A percentile compares a stretch with the other conserved stretches of the same genome.
Evolutionary conservation across 2,329 filamentous ascomycete species (phyloP).

Genomic region (Colletotrichum musicola): DNA sequence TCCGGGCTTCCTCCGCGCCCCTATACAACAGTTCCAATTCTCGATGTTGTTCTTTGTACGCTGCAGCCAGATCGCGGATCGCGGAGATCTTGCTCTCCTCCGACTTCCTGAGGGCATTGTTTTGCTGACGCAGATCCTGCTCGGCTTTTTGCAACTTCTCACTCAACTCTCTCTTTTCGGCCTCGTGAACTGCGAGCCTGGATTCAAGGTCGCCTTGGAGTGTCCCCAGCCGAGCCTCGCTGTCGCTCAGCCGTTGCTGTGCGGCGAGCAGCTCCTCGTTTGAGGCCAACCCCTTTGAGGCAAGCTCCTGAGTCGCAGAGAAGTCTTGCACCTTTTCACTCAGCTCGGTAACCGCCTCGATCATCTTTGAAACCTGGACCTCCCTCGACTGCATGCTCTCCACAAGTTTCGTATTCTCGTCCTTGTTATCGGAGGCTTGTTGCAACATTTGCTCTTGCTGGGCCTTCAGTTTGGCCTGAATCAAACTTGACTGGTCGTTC

Average conservation of each 20-base stretch:
- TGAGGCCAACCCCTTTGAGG: not conserved
- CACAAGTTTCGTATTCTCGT: conserved; percentile 16
- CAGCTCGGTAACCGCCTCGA: conserved; percentile 7
- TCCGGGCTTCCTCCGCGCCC: not conserved
- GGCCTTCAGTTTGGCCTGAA: not conserved
- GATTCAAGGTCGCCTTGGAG: not conserved
- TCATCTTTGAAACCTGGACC: not conserved
- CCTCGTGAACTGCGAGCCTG: conserved; percentile 2
- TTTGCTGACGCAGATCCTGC: not conserved
- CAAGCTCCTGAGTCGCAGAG: not conserved
- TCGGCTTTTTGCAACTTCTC: conserved; percentile 6
- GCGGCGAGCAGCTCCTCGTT: not conserved
- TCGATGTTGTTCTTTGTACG: not conserved
- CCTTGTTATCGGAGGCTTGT: conserved; percentile 31
- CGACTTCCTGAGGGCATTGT: not conserved
- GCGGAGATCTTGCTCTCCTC: not conserved
- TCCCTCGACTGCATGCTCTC: conserved; percentile 17
- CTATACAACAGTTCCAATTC: not conserved
- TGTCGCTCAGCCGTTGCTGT: not conserved
- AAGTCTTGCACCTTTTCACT: not conserved
- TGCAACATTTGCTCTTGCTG: conserved; percentile 9
- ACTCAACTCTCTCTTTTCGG: conserved; percentile 19
- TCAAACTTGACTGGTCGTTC: not conserved
- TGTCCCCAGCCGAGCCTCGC: not conserved
- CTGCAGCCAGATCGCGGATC: not conserved